These are phyloP conservation scores for Terana coerulea DNA, from an alignment of 768 basidiomycete species.

Conservation along the genomic window DNA sequence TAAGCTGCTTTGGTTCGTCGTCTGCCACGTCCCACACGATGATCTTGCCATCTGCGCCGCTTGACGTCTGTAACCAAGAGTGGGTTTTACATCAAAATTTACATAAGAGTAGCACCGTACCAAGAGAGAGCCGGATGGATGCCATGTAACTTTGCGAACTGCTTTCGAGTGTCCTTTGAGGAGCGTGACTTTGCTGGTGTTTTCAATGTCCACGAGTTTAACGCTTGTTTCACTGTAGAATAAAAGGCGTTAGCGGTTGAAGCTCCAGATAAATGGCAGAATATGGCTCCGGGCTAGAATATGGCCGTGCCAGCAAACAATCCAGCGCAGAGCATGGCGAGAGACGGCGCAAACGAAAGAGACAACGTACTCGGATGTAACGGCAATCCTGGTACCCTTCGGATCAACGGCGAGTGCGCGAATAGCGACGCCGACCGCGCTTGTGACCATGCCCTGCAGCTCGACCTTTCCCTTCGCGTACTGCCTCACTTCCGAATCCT, in stretches of 20 bases:
- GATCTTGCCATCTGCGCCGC: slow-evolving; percentile 82
- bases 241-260: no score
- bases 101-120: no score
- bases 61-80: slow-evolving; percentile 65
- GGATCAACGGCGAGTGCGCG: slow-evolving; percentile 79
- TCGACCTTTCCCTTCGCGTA: slow-evolving; percentile 60
- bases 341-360: no score
- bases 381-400: slow-evolving; percentile 71
- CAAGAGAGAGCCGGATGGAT: slow-evolving; percentile 76
- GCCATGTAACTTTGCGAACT: slow-evolving; percentile 84
- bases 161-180: slow-evolving; percentile 75
- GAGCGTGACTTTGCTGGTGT: slow-evolving; percentile 54
- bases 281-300: no score
- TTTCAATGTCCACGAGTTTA: slow-evolving; percentile 73
- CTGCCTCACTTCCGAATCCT: slow-evolving; percentile 69
- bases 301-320: no score
- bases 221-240: slow-evolving; percentile 63
- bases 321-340: no score
- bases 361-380: slow-evolving; percentile 79
- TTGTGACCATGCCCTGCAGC: slow-evolving; percentile 61
- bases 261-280: no score
- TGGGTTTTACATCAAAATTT: no score
- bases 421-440: slow-evolving; percentile 60
- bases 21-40: slow-evolving; percentile 76
- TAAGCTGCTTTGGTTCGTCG: slow-evolving; percentile 56